Evolutionary conservation across 176 grass and related monocot species (phyloP).

Genomic region (Triticum dicoccoides): DNA sequence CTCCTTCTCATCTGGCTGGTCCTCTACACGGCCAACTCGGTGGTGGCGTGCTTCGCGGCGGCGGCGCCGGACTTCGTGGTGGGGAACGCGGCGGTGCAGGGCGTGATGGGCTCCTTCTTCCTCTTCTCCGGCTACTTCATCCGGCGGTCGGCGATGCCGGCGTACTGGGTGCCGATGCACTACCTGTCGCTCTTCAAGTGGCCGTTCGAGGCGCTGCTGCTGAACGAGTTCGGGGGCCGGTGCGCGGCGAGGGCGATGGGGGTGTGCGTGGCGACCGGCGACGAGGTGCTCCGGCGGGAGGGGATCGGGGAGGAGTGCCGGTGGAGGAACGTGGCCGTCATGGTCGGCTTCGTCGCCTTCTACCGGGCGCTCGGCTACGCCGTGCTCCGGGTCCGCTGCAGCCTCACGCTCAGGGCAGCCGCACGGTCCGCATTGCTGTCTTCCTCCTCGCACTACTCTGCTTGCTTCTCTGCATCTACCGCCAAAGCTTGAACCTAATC

Average conservation of each 20-base stretch:
- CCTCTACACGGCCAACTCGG: constrained; percentile 79
- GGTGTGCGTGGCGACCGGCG: constrained; percentile 55
- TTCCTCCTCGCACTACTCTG: neutral
- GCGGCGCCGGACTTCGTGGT: constrained; percentile 70
- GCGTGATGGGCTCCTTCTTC: constrained; percentile 77
- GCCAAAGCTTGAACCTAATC: neutral
- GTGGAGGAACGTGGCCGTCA: constrained; percentile 69
- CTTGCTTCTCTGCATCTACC: neutral
- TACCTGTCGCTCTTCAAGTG: constrained; percentile 84
- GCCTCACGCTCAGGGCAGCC: constrained; percentile 32
- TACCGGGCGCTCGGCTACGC: constrained; percentile 62
- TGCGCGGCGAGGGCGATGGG: constrained; percentile 51
- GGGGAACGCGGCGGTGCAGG: constrained; percentile 60
- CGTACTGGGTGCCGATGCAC: constrained; percentile 84
- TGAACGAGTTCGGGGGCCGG: constrained; percentile 67
- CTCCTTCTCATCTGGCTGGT: constrained; percentile 65
- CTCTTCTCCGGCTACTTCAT: constrained; percentile 94
- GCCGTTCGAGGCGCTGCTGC: constrained; percentile 71
- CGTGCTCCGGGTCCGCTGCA: constrained; percentile 57
- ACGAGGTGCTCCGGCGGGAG: constrained; percentile 60
- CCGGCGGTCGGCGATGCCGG: constrained; percentile 56
- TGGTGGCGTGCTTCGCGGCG: constrained; percentile 73
- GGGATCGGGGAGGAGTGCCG: constrained; percentile 54
- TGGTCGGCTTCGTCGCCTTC: constrained; percentile 57
- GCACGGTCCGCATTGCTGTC: neutral